These are phyloP conservation scores for Pythium guiyangense DNA, from an alignment of 352 stramenopile species.

Conservation along the genomic window DNA sequence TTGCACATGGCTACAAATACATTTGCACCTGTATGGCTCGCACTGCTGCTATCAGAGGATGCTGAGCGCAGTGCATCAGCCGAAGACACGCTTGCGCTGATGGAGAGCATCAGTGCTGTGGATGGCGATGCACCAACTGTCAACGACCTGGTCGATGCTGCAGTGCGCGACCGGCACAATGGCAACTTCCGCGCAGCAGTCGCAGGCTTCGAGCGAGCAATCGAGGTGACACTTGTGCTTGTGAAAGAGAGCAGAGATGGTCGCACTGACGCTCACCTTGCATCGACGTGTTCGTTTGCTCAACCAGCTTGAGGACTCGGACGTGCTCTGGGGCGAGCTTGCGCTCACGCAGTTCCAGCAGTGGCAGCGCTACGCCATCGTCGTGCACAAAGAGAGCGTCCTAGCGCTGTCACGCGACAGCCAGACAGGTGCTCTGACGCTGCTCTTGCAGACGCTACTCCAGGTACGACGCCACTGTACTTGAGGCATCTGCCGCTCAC, in stretches of 20 bases:
- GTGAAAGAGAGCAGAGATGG: neutral
- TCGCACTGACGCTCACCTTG: neutral
- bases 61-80: no score
- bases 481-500: no score
- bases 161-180: slow-evolving; percentile 28
- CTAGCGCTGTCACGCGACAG: slow-evolving; percentile 10
- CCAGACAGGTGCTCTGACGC: slow-evolving; percentile 9
- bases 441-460: slow-evolving; percentile 4
- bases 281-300: neutral
- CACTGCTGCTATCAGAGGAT: no score
- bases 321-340: slow-evolving; percentile 52
- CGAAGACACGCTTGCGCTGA: no score
- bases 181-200: slow-evolving; percentile 37
- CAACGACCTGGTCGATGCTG: slow-evolving; percentile 22
- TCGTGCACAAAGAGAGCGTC: slow-evolving; percentile 31
- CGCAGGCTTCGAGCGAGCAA: slow-evolving; percentile 26
- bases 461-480: slow-evolving; percentile 1
- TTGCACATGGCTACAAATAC: no score
- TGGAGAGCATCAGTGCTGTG: neutral
- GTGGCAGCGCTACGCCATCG: slow-evolving; percentile 42
- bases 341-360: slow-evolving; percentile 52
- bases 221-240: slow-evolving; percentile 36
- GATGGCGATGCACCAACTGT: slow-evolving; percentile 2
- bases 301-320: slow-evolving; percentile 48
- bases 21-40: no score